Evolutionary conservation across 2,329 filamentous ascomycete species (phyloP).

Genomic region (Daldinia sp.): DNA sequence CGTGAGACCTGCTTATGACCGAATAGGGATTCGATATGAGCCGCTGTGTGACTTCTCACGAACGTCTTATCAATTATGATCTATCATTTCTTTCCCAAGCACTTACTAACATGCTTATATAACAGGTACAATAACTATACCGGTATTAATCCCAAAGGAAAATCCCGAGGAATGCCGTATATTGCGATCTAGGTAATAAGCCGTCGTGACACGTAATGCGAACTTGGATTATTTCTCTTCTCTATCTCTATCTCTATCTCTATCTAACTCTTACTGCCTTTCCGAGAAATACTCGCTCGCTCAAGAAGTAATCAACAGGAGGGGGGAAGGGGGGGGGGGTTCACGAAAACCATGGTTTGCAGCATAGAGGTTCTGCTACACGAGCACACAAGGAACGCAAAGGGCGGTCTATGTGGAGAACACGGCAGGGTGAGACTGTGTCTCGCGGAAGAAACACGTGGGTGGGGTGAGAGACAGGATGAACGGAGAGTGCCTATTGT

Average conservation of each 20-base stretch:
- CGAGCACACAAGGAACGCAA: not conserved
- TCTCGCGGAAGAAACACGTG: constrained; percentile 21
- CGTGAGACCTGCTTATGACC: constrained; percentile 1
- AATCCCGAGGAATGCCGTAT: not conserved
- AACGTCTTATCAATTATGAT: not conserved
- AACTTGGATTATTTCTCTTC: not conserved
- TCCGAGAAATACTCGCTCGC: no score
- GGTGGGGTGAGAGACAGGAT: constrained; percentile 1
- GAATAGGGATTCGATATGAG: not conserved
- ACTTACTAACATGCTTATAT: not conserved
- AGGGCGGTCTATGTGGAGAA: constrained; percentile 1
- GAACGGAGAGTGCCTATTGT: not conserved
- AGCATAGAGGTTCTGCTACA: not conserved
- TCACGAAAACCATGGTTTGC: constrained; percentile 15
- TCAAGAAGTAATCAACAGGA: no score
- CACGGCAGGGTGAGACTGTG: constrained; percentile 23
- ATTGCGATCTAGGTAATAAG: not conserved
- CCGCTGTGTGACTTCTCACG: not conserved
- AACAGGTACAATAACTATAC: not conserved
- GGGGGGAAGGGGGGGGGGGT: no score
- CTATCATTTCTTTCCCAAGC: not conserved
- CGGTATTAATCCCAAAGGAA: no score
- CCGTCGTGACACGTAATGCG: constrained; percentile 2
- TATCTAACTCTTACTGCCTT: no score
- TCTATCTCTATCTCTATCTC: no score